Conservation (phyloP, 2,329 filamentous ascomycete species). For the Colletotrichum karsti region DNA sequence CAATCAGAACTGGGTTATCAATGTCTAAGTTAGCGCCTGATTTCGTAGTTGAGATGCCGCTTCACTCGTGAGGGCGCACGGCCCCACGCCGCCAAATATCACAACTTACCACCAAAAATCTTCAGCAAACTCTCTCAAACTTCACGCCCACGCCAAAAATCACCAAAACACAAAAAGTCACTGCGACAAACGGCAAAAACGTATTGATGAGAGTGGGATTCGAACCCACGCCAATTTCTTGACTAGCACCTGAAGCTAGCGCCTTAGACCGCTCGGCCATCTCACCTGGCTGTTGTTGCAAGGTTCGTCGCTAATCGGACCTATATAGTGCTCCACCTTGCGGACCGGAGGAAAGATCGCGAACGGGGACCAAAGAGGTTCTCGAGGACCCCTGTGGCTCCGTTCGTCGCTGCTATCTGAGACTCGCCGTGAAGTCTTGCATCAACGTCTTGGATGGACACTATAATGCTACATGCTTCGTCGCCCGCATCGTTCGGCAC, state of each 20-base stretch:
- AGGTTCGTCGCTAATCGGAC: fast-evolving
- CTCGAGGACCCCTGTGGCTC: too few species aligned
- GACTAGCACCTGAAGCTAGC: slow-evolving; percentile 31
- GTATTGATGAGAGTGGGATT: slow-evolving; percentile 23
- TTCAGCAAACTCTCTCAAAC: not conserved
- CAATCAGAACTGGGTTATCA: too few species aligned
- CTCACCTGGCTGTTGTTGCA: slow-evolving; percentile 1
- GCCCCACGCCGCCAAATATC: too few species aligned
- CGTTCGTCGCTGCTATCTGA: too few species aligned
- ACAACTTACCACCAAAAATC: too few species aligned
- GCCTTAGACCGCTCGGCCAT: slow-evolving; percentile 31
- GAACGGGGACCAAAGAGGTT: too few species aligned
- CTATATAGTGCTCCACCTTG: not conserved
- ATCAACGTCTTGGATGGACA: not conserved
- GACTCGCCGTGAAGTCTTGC: not conserved
- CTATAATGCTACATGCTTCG: not conserved
- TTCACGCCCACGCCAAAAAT: not conserved
- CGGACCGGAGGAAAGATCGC: not conserved
- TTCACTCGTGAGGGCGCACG: too few species aligned
- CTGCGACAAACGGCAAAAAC: not conserved
- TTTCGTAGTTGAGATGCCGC: too few species aligned
- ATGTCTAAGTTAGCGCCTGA: too few species aligned
- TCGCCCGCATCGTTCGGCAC: not conserved
- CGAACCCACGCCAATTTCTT: slow-evolving; percentile 28
- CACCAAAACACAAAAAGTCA: not conserved